These are phyloP conservation scores for Solanum infundibuliforme DNA, from an alignment of 257 asterid genomes.

Conservation along the genomic window DNA sequence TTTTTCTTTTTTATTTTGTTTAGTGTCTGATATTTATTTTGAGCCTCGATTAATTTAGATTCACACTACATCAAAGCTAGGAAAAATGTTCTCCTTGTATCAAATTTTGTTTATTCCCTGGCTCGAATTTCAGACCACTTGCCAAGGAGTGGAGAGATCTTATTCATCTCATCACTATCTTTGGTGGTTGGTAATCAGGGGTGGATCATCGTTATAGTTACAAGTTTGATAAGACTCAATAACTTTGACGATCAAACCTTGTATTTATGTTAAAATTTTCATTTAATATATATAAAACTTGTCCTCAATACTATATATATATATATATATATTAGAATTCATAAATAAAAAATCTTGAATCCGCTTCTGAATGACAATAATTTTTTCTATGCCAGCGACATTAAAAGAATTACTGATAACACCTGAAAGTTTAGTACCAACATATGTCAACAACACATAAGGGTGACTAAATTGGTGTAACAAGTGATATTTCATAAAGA, in stretches of 20 bases:
- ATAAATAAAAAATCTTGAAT: background rate
- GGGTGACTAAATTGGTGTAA: fast-evolving
- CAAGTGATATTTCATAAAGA: background rate
- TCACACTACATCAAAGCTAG: background rate
- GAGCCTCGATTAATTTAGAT: background rate
- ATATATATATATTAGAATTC: background rate
- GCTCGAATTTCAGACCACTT: background rate
- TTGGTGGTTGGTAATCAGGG: background rate
- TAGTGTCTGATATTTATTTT: background rate
- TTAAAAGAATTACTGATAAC: background rate
- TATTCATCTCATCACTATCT: background rate
- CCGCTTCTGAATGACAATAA: background rate
- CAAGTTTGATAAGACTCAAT: fast-evolving
- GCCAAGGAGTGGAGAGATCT: background rate
- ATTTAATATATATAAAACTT: background rate
- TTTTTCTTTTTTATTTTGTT: background rate
- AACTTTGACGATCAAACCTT: background rate
- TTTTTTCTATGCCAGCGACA: background rate
- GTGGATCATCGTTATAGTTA: background rate
- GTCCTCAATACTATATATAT: too few species aligned
- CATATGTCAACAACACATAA: background rate
- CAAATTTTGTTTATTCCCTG: background rate
- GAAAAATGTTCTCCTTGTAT: background rate
- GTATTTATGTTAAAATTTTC: background rate
- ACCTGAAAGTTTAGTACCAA: background rate